Base-by-base conservation (phyloP, 2,329 filamentous ascomycete species). In the Penicillium sp. region DNA sequence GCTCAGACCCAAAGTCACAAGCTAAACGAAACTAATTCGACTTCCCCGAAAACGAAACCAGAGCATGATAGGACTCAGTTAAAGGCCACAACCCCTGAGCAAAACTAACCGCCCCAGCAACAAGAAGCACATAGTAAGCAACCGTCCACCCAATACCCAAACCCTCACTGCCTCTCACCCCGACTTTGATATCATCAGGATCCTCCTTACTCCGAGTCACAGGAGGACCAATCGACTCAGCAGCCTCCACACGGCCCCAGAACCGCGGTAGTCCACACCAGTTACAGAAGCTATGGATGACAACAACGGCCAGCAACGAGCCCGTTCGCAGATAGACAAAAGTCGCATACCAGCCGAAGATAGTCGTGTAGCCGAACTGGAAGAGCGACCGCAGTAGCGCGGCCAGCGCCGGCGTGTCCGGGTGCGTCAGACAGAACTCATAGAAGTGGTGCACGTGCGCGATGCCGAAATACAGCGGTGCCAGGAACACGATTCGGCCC, bases 401-500 rank as follows among this genome's bases (percentile, higher is more conserved):
- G 2, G 80, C 75, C 1, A 76, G 57, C 12, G 83, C 63, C 0
- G 87, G 79, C 2, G 84, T 82, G 54, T 81, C 75, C 8, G 88
- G 87, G 60, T 94, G 82, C 1, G 85, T 87, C 50, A 95, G 75
- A 49, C 85, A 80, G 69, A 95, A 95, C 71, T 97, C 93, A 73
- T 95, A 95, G 67, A 95, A 88, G 71, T 98, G 93, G 70, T 98
- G 91, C 42, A 95, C 71, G 71, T 98, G 93, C 7, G 93, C 90
- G 39, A 95, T 82, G 45, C 91, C 91, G 65, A 97, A 97, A 67
- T 95, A 84, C 10, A 96, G 73, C 6, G 91, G 91, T 1, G 88
- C 87, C 10, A 88, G 72, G 70, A 95, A 88, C 62, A 95, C 80
- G 56, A 87, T 88, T 3, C 63, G 71, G 3, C 65, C 63, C 0